A percentile compares a stretch with the other conserved stretches of the same genome.
Conservation (phyloP, 805 yeast genomes). For the Candida argentea region DNA sequence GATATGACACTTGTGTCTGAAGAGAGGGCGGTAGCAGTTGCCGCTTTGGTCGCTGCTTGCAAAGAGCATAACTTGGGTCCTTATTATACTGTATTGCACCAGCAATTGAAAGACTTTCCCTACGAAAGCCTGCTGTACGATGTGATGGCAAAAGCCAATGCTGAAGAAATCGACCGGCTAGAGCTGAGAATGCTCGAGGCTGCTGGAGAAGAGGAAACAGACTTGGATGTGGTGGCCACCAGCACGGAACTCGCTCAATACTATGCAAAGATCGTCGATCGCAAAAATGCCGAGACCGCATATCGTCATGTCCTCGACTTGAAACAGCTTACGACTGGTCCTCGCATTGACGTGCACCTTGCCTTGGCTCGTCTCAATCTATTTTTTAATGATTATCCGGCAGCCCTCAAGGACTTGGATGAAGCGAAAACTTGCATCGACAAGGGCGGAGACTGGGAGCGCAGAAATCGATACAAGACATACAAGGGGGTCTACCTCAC, state of each 20-base stretch:
- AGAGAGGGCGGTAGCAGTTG: slow-evolving; percentile 32
- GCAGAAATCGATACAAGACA: slow-evolving; percentile 89
- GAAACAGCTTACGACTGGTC: slow-evolving; percentile 70
- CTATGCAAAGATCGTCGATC: slow-evolving; percentile 79
- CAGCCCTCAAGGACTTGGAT: slow-evolving; percentile 63
- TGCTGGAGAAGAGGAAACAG: slow-evolving; percentile 73
- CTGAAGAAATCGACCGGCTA: slow-evolving; percentile 41
- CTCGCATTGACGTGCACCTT: slow-evolving; percentile 78
- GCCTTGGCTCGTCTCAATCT: slow-evolving; percentile 84
- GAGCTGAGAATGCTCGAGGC: slow-evolving; percentile 44
- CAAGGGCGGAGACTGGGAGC: slow-evolving; percentile 99
- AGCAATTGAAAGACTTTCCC: slow-evolving; percentile 25
- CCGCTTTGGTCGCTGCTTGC: slow-evolving; percentile 44
- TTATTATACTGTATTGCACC: slow-evolving; percentile 55
- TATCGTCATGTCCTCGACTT: slow-evolving; percentile 64
- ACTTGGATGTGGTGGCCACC: slow-evolving; percentile 65
- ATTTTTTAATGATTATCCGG: slow-evolving; percentile 69
- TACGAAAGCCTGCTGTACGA: slow-evolving; percentile 57
- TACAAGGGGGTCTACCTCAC: slow-evolving; percentile 76
- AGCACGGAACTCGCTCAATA: slow-evolving; percentile 80
- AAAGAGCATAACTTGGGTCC: slow-evolving; percentile 65
- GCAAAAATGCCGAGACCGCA: slow-evolving; percentile 54
- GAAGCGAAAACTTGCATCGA: slow-evolving; percentile 70
- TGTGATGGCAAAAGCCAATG: slow-evolving; percentile 42
- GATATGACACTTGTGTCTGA: slow-evolving; percentile 21